Base-by-base conservation (phyloP, 1,284 basidiomycete species). In the Porphyrellus sp. region DNA sequence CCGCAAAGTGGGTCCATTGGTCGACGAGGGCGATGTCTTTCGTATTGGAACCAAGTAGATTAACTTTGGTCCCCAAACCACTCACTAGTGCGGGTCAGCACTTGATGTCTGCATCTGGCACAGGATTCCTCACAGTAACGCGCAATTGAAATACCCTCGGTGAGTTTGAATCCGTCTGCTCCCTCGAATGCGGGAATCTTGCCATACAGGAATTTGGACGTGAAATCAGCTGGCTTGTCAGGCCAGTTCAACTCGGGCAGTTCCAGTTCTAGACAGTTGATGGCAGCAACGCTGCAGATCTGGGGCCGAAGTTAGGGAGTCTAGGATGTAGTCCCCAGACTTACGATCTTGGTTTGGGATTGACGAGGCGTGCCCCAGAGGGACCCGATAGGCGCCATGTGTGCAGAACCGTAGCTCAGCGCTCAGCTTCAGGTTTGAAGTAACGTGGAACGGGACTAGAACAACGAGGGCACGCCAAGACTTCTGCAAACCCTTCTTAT, bases 111-210 rank as follows among this genome's bases (percentile, higher is more conserved):
- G 8, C 12, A 4, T 16, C 18, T 15, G 12, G 20, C 12, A 5
- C 8, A 21, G 7, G 11, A 3, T 21, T 23, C 43, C 49, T 42
- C n/a, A 83, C 82, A 64, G 69, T 82, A 81, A 59, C 73, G 75
- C 23, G 80, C 76, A 60, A 85, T 82, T 57, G 82, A 75, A 47
- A 70, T 64, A 45, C 70, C 71, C 72, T 85, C 82, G 55, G 70
- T 69, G 51, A 85, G 67, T 58, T 63, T 64, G 67, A 77, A 73
- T 54, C 79, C 80, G 57, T 81, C 78, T 35, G 70, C 57, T 51
- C 64, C 70, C 68, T 79, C 77, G 59, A 84, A 78, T 34, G 72
- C 73, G 25, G 82, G 83, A 55, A 81, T 65, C 70, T 75, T 74
- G 44, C 72, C 77, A 53, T 70, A 59, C 27, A 73, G 69, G 67